phyloP scores from a whole-genome alignment of 2,329 filamentous ascomycete species.

The Stemphylium lycopersici region DNA sequence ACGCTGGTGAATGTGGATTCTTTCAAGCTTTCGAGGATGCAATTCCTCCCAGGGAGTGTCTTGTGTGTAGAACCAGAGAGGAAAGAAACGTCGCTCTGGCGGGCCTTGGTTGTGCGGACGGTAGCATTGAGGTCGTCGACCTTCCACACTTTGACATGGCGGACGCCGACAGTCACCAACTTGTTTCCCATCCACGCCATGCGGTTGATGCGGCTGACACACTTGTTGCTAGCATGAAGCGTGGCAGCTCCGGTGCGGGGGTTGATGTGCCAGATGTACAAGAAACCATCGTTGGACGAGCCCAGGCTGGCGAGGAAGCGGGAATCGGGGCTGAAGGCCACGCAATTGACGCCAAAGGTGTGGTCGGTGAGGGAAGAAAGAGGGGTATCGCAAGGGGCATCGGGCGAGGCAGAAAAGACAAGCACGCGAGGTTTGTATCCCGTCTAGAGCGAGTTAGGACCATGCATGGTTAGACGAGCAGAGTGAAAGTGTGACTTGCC shows the following conservation, averaged over 20 bases:
- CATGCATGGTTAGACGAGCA: not conserved
- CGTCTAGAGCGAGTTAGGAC: conserved; percentile 60
- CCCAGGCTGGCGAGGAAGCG: conserved; percentile 88
- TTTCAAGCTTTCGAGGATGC: conserved; percentile 78
- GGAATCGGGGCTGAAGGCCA: conserved; percentile 89
- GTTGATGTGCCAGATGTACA: conserved; percentile 90
- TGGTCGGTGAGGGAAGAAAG: conserved; percentile 88
- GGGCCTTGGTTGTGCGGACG: conserved; percentile 51
- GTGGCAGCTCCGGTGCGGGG: conserved; percentile 79
- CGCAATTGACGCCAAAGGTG: conserved; percentile 82
- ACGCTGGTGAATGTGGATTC: conserved; percentile 86
- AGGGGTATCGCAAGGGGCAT: conserved; percentile 79
- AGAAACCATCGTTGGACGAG: conserved; percentile 86
- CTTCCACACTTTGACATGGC: conserved; percentile 93
- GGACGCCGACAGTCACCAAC: conserved; percentile 84
- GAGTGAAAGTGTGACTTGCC: conserved; percentile 48
- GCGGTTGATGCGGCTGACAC: conserved; percentile 81
- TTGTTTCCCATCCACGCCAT: conserved; percentile 90
- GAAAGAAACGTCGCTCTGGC: conserved; percentile 51
- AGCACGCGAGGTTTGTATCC: conserved; percentile 91
- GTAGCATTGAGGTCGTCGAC: conserved; percentile 69
- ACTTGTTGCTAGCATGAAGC: conserved; percentile 87
- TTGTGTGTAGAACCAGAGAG: conserved; percentile 56
- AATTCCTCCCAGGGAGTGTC: conserved; percentile 84
- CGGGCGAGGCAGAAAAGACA: conserved; percentile 80